Evolutionary conservation across 2,329 filamentous ascomycete species (phyloP).

Genomic region (Calonectria fujianensis): DNA sequence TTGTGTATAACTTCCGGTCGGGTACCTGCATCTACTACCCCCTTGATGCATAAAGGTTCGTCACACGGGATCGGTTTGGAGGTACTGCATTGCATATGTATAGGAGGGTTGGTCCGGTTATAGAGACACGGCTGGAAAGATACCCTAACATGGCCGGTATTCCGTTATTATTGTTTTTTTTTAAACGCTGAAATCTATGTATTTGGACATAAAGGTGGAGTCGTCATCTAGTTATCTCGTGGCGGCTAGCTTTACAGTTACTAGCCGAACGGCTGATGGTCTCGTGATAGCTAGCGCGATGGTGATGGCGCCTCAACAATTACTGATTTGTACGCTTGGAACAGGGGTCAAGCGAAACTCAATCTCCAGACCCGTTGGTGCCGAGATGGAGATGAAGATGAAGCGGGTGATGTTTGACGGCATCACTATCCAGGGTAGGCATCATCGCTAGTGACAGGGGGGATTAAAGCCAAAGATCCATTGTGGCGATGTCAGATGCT

Average conservation of each 20-base stretch:
- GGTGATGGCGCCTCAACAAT: constrained; percentile 13
- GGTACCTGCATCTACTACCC: constrained; percentile 92
- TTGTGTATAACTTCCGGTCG: constrained; percentile 94
- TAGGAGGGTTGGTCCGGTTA: not conserved
- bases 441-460: not conserved
- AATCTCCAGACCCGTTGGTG: not conserved
- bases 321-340: not conserved
- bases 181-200: not conserved
- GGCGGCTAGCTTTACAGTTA: constrained; percentile 5
- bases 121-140: constrained; percentile 22
- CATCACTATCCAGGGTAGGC: not conserved
- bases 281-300: constrained; percentile 14
- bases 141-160: constrained; percentile 13
- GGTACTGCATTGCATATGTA: not conserved
- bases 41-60: constrained; percentile 67
- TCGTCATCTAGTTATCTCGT: not conserved
- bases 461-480: not conserved
- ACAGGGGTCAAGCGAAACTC: constrained; percentile 3
- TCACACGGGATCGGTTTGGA: not conserved
- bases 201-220: not conserved
- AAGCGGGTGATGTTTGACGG: not conserved
- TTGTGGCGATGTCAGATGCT: not conserved
- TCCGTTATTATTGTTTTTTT: not conserved
- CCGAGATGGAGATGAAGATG: not conserved
- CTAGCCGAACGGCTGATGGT: constrained; percentile 14